Base-by-base conservation (phyloP, 305 asterid species). In the Fraxinus paxiana region DNA sequence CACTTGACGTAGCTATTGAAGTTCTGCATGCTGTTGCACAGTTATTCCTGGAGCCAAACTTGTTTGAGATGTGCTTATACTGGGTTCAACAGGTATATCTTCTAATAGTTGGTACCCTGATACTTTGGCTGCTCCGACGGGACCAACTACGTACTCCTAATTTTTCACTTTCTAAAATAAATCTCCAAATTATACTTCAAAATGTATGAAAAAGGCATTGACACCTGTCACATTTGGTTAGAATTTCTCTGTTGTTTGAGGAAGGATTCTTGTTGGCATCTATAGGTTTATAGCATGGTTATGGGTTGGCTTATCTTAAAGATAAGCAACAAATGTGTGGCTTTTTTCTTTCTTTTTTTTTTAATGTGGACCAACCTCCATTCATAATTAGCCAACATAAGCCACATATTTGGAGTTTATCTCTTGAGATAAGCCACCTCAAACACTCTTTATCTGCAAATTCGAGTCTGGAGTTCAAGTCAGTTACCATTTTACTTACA, bases 81-180 rank as follows among this genome's bases (percentile, higher is more conserved):
- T 96, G 99, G 99, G 83, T 90, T 82, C 99, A 97, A 81, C 98
- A 97, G 99, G 99, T 94, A 90, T 76, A 30, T 18, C 48, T 81
- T 77, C 82, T 54, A 81, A 61, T 82, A 78, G 3, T 28, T 6
- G 17, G n/a, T 30, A 24, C 28, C 79, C 77, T 51, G 61, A 51
- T 51, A 51, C 61, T 51, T 51, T n/a, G 61, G 61, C 61, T 51
- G 61, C 61, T 51, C 61, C 1, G 61, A 48, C 7, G 0, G 61
- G 61, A n/a, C 22, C 61, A 51, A 51, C 22, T 51, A n/a, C 22
- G 2, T 51, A 51, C 61, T 51, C 61, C 61, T 54, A 7, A 28
- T 51, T 59, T 73, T 80, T 43, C 41, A 26, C 73, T 65, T 24
- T 65, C 73, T 65, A 65, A 65, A 63, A 65, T 24, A 65, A 65